phyloP scores from a whole-genome alignment of 306 rosid species.

The Benincasa hispida region DNA sequence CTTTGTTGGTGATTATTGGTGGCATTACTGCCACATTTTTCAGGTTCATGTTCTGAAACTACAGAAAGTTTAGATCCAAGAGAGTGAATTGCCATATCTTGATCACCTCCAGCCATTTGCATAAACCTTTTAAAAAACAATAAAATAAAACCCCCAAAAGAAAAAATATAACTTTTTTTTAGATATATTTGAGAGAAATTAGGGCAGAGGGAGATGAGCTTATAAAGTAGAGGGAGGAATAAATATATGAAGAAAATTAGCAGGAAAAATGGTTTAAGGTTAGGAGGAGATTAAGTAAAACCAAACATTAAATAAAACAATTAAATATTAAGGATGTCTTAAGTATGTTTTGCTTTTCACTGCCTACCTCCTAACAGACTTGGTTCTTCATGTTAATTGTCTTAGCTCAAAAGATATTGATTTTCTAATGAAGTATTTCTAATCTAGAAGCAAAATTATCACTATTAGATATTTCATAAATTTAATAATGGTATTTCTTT shows the following conservation, averaged over 20 bases:
- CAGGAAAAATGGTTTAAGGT: conserved; percentile 7
- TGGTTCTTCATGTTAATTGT: conserved; percentile 16
- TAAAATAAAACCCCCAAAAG: neutral
- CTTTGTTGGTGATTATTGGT: neutral
- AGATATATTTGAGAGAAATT: neutral
- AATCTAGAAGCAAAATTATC: neutral
- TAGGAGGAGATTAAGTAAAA: conserved; percentile 17
- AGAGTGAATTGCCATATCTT: conserved; percentile 8
- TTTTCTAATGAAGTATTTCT: neutral
- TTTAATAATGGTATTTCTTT: neutral
- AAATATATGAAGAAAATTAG: neutral
- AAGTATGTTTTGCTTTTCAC: conserved; percentile 8
- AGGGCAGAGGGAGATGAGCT: neutral
- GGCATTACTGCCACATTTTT: neutral
- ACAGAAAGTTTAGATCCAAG: neutral
- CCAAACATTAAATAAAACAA: neutral
- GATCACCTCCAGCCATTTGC: conserved; percentile 6
- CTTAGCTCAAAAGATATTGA: neutral
- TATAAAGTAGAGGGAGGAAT: neutral
- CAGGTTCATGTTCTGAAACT: neutral
- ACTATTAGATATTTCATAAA: too few species aligned
- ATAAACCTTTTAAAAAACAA: neutral
- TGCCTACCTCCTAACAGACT: conserved; percentile 14
- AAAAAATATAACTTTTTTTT: neutral
- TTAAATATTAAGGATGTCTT: neutral